phyloP scores from a whole-genome alignment of 73 alveolate species.

The Paraurostyla sp. region DNA sequence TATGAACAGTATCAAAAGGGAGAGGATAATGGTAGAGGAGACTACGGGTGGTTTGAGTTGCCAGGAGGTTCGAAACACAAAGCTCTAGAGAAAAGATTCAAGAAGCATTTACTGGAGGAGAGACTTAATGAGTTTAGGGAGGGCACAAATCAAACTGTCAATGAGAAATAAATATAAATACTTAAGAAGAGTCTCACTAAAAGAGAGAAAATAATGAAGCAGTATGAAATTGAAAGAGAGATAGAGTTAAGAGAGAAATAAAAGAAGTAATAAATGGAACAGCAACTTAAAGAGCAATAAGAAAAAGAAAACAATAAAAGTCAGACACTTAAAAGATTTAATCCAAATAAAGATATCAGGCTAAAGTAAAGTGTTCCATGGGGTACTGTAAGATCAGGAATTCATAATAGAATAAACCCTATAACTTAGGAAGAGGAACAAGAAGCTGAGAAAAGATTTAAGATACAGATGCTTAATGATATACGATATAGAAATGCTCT shows the following conservation, averaged over 20 bases:
- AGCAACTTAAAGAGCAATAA: neutral
- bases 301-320: neutral
- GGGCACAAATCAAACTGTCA: constrained; percentile 4
- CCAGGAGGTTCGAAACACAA: constrained; percentile 1
- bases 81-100: constrained; percentile 32
- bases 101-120: neutral
- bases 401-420: constrained; percentile 37
- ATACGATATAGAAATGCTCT: neutral
- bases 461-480: neutral
- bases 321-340: neutral
- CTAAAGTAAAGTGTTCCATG: neutral
- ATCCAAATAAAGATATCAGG: neutral
- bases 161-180: neutral
- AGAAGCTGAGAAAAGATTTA: neutral
- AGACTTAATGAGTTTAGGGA: constrained; percentile 30
- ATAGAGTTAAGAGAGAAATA: neutral
- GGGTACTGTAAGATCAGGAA: constrained; percentile 21
- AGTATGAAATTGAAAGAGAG: neutral
- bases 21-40: neutral
- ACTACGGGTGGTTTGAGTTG: neutral
- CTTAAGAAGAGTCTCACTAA: neutral
- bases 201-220: neutral
- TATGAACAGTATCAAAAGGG: no score
- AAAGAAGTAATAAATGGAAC: neutral
- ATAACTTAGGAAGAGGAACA: neutral